Base-by-base conservation (phyloP, 768 basidiomycete species). In the Amanita rubescens region DNA sequence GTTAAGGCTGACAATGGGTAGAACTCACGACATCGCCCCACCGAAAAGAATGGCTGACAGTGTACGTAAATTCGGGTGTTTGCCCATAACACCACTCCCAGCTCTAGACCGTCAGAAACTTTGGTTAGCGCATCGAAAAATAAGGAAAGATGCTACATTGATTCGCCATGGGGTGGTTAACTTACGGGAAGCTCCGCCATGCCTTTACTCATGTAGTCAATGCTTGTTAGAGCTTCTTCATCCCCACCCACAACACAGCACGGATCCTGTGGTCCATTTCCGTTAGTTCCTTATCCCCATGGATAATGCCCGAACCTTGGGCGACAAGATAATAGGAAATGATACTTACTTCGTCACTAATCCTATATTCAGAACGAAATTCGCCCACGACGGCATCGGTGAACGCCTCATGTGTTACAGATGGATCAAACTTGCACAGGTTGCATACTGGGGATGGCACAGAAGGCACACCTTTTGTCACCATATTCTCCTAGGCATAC, bases 31-130 rank as follows among this genome's bases (percentile, higher is more conserved):
- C 66, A 30, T 67, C 61, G 9, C 80, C 82, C 80, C 81, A 82
- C 3, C 62, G 43, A 56, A 85, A 84, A n/a, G 63, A 53, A 22
- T 63, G 62, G 3, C 60, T 49, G 11, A 80, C 42, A 2, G 71
- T 72, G 61, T 90, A 88, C 6, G 82, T 85, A 65, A 99, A 98
- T 63, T 95, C 89, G 38, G 94, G 94, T 0, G 94, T 95, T 63
- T 94, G 90, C 0, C 94, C 95, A 61, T 83, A 96, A 12, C 79
- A 73, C 93, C 94, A 98, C 19, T 90, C 79, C 96, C 96, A 97
- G 32, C 78, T 84, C 94, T 94, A 60, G 11, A 50, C 22, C 20
- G 55, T 15, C 19, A 50, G 15, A 41, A 47, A 49, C 34, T 35
- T 49, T 37, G 9, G 47, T 50, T 17, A 50, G 42, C 30, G 5